Percentiles rank a stretch among this genome's conserved stretches.
Conservation (phyloP, 352 stramenopile genomes). For the Phytophthora podocarpi region DNA sequence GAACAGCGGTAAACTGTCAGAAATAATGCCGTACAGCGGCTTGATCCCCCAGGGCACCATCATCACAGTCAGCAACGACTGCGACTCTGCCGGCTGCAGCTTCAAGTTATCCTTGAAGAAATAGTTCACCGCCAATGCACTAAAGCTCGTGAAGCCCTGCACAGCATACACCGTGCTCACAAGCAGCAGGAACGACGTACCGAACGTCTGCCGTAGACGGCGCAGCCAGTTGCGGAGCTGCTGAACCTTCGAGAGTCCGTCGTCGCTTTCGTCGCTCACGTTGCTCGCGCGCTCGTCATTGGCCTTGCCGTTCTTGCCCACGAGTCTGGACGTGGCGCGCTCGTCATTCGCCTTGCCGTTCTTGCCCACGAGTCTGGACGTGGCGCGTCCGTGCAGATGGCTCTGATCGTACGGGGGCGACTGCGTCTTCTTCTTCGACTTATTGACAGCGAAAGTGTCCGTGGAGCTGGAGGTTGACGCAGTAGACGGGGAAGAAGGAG, state of each 20-base stretch:
- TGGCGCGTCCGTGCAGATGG: slow-evolving; percentile 20
- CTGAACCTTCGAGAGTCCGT: slow-evolving; percentile 33
- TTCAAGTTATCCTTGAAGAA: slow-evolving; percentile 97
- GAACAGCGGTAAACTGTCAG: slow-evolving; percentile 94
- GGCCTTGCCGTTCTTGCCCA: slow-evolving; percentile 9
- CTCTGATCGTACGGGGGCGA: slow-evolving; percentile 4
- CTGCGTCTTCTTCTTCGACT: slow-evolving; percentile 20
- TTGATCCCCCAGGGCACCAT: slow-evolving; percentile 96
- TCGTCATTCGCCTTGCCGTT: slow-evolving; percentile 10
- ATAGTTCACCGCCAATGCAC: slow-evolving; percentile 93
- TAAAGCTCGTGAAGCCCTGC: slow-evolving; percentile 94
- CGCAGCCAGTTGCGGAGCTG: slow-evolving; percentile 57
- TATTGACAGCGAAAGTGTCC: slow-evolving; percentile 7
- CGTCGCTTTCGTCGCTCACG: slow-evolving; percentile 24
- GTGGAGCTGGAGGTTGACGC: slow-evolving; percentile 29
- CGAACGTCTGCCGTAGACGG: slow-evolving; percentile 67
- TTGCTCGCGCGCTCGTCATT: slow-evolving; percentile 15
- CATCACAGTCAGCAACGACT: slow-evolving; percentile 93
- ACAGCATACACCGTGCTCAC: slow-evolving; percentile 92
- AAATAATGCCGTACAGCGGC: slow-evolving; percentile 96
- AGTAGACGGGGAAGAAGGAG: slow-evolving; percentile 26
- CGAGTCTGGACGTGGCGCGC: slow-evolving; percentile 15
- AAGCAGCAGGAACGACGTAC: slow-evolving; percentile 69
- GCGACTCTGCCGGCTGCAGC: slow-evolving; percentile 92
- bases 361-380: slow-evolving; percentile 19